These are phyloP conservation scores for Magnusiomyces clavatus DNA, from an alignment of 1,139 yeast species.

Conservation along the genomic window DNA sequence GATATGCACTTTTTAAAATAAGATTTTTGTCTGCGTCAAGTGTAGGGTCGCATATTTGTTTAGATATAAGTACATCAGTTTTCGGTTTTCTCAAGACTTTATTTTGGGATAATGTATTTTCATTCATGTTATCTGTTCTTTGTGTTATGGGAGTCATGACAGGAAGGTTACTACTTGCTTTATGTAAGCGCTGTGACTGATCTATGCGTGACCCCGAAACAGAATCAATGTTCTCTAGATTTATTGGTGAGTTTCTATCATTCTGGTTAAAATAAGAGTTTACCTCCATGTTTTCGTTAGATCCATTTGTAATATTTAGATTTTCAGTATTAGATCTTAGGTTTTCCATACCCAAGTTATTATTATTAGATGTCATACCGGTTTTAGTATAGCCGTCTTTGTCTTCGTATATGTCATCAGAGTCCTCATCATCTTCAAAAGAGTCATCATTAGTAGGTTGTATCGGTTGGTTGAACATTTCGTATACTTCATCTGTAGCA, in stretches of 20 bases:
- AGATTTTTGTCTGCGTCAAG: conserved; percentile 12
- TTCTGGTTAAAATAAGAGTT: conserved; percentile 3
- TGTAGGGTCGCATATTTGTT: conserved; percentile 12
- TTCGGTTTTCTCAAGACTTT: conserved; percentile 3
- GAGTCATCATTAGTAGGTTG: conserved; percentile 20
- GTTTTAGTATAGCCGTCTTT: conserved; percentile 18
- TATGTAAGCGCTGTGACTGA: no score
- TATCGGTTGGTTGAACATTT: conserved; percentile 67
- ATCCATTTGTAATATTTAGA: neutral
- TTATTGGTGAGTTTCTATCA: neutral
- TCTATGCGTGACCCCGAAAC: no score
- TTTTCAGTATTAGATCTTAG: neutral
- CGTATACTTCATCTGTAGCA: conserved; percentile 67
- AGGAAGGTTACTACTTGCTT: neutral
- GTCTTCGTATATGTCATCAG: conserved; percentile 30
- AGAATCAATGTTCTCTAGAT: no score
- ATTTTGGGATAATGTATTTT: conserved; percentile 9
- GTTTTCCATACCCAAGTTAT: neutral
- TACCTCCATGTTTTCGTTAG: conserved; percentile 5
- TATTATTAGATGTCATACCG: neutral
- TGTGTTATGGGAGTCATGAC: conserved; percentile 32
- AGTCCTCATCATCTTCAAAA: conserved; percentile 20
- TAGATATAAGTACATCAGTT: conserved; percentile 3
- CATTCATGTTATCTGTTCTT: conserved; percentile 24
- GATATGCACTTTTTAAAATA: conserved; percentile 8